Evolutionary conservation across 306 rosid species (phyloP), one percentile per base, ranked within the genome.

Genomic region (Prunus padus): DNA sequence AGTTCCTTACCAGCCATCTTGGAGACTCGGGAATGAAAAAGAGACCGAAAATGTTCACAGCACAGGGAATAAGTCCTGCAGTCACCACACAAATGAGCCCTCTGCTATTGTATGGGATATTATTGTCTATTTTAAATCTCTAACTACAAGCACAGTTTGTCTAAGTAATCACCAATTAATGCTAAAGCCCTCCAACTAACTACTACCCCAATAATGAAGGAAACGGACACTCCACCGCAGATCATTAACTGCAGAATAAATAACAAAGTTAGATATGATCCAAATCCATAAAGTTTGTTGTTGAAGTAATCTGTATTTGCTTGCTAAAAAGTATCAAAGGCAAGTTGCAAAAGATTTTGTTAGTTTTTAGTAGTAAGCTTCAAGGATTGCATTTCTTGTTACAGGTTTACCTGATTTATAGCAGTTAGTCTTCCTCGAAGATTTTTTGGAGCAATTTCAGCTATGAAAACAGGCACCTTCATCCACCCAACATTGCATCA

Each of bases 21-120:
- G 98, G 98, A 83, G 98, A 94, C 82, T 94, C 98, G 0, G 96
- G 98, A 79, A 94, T 89, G 80, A 92, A 80, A 81, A 92, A 78
- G 69, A 92, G 95, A 83, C 98, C 97, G 31, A 90, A 80, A 77
- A 86, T 83, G 80, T 86, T 77, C 51, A 94, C 71, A 68, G 88
- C 93, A 54, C 90, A 85, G 19, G 97, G 98, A 82, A 86, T 46
- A 33, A 94, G 90, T 33, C 88, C 97, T 94, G 86, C 87, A 86
- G 81, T 67, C 69, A 76, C 77, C 18, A 59, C 26, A 75, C 55
- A 52, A 30, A 69, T 87, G 77, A 86, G 74, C 23, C 67, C 51
- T 73, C 40, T 47, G 61, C 22, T 47, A 44, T 16, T 42, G 61
- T 60, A 57, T 31, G 23, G 14, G 50, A 40, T 6, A 59, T 5